Evolutionary conservation across 1,139 yeast species (phyloP).

Genomic region (Candida albicans): DNA sequence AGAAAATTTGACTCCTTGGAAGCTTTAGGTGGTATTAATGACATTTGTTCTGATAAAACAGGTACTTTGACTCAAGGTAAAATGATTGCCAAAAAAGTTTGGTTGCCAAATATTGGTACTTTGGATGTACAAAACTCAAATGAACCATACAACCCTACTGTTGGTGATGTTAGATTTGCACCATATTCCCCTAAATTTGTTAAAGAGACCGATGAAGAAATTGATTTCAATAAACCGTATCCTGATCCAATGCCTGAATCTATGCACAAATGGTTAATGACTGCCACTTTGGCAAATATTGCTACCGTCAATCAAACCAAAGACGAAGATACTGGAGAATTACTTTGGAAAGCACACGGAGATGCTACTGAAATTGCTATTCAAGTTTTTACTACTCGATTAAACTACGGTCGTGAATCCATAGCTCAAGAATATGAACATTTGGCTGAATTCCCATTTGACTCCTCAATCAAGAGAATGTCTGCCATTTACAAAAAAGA

Average conservation of each 20-base stretch:
- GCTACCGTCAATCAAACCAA: slow-evolving; percentile 48
- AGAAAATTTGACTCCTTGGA: slow-evolving; percentile 77
- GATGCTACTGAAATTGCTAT: slow-evolving; percentile 87
- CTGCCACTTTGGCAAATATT: slow-evolving; percentile 73
- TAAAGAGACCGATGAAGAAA: slow-evolving; percentile 40
- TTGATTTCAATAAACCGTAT: slow-evolving; percentile 23
- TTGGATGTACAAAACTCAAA: slow-evolving; percentile 58
- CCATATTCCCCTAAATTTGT: slow-evolving; percentile 41
- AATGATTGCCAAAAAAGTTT: slow-evolving; percentile 70
- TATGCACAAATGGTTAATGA: slow-evolving; percentile 50
- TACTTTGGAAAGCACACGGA: slow-evolving; percentile 71
- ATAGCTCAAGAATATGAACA: slow-evolving; percentile 38
- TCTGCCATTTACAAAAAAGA: slow-evolving; percentile 54
- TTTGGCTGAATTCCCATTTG: slow-evolving; percentile 73
- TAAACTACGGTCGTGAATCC: slow-evolving; percentile 48
- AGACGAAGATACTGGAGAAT: slow-evolving; percentile 35
- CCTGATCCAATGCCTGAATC: slow-evolving; percentile 23
- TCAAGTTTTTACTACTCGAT: slow-evolving; percentile 66
- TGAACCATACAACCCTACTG: slow-evolving; percentile 73
- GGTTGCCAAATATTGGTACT: slow-evolving; percentile 77
- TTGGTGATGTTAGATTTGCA: slow-evolving; percentile 53
- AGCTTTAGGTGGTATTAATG: slow-evolving; percentile 78
- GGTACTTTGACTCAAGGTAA: slow-evolving; percentile 82
- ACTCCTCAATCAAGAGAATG: slow-evolving; percentile 77
- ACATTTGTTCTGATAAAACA: slow-evolving; percentile 53